phyloP scores from a whole-genome alignment of 2,329 filamentous ascomycete species.

The Drechmeria coniospora region DNA sequence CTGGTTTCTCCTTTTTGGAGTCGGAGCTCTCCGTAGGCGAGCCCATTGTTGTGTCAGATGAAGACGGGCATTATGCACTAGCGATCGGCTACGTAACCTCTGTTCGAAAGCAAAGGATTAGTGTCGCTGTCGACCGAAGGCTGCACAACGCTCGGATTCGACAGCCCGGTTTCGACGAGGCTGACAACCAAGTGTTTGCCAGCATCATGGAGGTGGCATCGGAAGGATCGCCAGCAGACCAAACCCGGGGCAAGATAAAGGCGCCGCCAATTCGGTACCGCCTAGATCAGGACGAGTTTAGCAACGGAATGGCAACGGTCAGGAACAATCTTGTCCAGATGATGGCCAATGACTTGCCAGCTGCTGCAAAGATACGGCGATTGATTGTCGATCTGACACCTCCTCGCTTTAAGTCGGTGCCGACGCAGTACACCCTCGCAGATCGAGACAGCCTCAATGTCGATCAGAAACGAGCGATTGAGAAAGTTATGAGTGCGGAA shows the following conservation, averaged over 20 bases:
- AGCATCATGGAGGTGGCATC: slow-evolving; percentile 75
- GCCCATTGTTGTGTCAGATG: slow-evolving; percentile 91
- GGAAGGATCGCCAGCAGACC: slow-evolving; percentile 35
- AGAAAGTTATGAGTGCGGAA: slow-evolving; percentile 88
- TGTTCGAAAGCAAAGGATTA: slow-evolving; percentile 60
- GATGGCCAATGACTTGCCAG: slow-evolving; percentile 66
- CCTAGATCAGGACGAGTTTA: slow-evolving; percentile 95
- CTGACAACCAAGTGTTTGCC: slow-evolving; percentile 68
- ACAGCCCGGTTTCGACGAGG: slow-evolving; percentile 58
- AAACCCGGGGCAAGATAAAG: slow-evolving; percentile 35
- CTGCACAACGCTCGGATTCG: slow-evolving; percentile 74
- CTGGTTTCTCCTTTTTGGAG: slow-evolving; percentile 72
- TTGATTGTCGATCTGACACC: slow-evolving; percentile 64
- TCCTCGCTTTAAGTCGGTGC: slow-evolving; percentile 55
- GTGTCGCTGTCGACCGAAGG: slow-evolving; percentile 77
- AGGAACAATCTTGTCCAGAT: slow-evolving; percentile 87
- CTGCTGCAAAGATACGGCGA: slow-evolving; percentile 55
- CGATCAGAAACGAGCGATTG: slow-evolving; percentile 73
- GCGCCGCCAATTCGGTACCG: slow-evolving; percentile 55
- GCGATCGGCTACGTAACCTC: slow-evolving; percentile 82
- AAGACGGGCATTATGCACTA: slow-evolving; percentile 85
- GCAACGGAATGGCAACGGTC: slow-evolving; percentile 89
- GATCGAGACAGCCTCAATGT: slow-evolving; percentile 60
- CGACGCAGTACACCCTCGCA: slow-evolving; percentile 48
- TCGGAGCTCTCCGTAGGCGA: slow-evolving; percentile 80